Conservation (phyloP, 2,329 filamentous ascomycete genomes). For the Lachnellula subtilissima region DNA sequence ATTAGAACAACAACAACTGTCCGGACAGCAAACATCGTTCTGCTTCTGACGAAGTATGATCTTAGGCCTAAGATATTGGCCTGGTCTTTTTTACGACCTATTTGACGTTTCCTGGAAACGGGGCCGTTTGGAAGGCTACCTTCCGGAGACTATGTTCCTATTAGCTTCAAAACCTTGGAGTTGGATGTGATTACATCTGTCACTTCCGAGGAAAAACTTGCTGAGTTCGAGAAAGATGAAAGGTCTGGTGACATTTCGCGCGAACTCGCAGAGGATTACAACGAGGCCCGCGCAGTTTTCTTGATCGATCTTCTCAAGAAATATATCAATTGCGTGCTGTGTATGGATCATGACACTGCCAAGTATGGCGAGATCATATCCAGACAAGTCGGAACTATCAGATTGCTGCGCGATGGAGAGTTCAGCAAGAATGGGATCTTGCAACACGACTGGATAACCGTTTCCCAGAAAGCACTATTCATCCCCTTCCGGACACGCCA, state of each 20-base stretch:
- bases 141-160: neutral
- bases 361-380: neutral
- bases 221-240: neutral
- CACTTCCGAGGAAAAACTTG: neutral
- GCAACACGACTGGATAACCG: neutral
- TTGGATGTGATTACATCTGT: neutral
- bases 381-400: neutral
- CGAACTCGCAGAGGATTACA: neutral
- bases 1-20: too few relatives aligned
- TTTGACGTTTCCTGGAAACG: neutral
- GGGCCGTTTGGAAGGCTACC: neutral
- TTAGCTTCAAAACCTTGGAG: neutral
- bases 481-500: neutral
- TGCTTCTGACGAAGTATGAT: too few relatives aligned
- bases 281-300: neutral
- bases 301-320: neutral
- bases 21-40: too few relatives aligned
- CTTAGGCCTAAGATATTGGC: too few relatives aligned
- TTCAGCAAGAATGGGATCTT: neutral
- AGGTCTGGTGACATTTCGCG: neutral
- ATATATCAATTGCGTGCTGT: neutral
- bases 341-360: neutral
- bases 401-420: neutral
- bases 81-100: neutral
- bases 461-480: neutral